phyloP scores from a whole-genome alignment of 441 rosid genomes.

The Erysimum cheiri region DNA sequence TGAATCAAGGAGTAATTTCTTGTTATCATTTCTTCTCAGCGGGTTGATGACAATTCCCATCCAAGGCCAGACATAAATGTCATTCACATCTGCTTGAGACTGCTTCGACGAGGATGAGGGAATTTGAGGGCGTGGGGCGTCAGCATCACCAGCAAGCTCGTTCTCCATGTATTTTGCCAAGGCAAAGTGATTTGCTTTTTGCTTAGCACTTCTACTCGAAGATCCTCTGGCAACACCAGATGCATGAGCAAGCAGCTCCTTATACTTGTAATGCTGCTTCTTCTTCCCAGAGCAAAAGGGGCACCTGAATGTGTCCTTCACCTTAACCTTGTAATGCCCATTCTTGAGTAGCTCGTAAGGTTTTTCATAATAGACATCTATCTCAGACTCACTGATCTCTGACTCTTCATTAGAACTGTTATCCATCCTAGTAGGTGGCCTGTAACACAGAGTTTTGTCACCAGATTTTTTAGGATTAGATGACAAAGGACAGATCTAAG shows the following conservation, averaged over 20 bases:
- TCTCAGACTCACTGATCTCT: conserved; percentile 77
- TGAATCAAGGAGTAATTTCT: conserved; percentile 39
- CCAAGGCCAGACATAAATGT: conserved; percentile 82
- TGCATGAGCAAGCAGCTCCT: conserved; percentile 86
- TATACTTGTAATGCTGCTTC: conserved; percentile 77
- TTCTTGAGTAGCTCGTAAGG: conserved; percentile 59
- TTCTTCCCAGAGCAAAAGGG: conserved; percentile 88
- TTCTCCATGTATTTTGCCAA: conserved; percentile 65
- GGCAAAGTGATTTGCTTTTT: conserved; percentile 81
- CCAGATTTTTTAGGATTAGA: not conserved
- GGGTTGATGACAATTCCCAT: conserved; percentile 68
- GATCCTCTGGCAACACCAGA: conserved; percentile 85
- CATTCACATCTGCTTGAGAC: conserved; percentile 41
- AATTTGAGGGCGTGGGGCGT: conserved; percentile 32
- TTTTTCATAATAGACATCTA: conserved; percentile 56
- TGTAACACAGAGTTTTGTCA: conserved; percentile 16
- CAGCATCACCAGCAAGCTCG: conserved; percentile 63
- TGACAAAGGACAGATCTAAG: not conserved
- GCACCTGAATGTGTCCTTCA: conserved; percentile 67
- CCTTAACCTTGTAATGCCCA: conserved; percentile 65
- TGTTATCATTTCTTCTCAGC: conserved; percentile 40
- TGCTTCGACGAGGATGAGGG: conserved; percentile 38
- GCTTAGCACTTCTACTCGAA: conserved; percentile 66
- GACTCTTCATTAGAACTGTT: conserved; percentile 70
- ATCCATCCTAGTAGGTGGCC: conserved; percentile 52